Conservation (phyloP, 116 monocot species). For the Dioscorea cayenensis region DNA sequence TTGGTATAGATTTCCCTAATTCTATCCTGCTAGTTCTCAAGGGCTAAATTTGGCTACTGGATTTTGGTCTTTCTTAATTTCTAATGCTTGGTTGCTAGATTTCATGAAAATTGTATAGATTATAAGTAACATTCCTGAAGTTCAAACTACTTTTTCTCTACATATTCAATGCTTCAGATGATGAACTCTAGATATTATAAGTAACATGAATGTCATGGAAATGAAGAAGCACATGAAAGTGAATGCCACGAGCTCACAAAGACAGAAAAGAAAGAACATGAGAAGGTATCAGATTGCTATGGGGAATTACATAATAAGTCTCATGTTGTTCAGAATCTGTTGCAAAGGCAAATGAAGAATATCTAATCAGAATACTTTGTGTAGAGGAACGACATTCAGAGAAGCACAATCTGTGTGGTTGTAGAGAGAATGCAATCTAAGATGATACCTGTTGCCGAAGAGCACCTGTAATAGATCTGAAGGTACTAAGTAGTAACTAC, state of each 20-base stretch:
- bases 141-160: too few species aligned
- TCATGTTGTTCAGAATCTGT: background rate
- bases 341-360: background rate
- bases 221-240: background rate
- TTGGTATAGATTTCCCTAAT: too few species aligned
- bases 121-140: too few species aligned
- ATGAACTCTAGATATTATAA: too few species aligned
- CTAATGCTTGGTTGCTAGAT: too few species aligned
- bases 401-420: background rate
- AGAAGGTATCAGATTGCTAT: background rate
- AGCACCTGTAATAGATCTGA: background rate
- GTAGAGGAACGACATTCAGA: background rate
- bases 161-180: too few species aligned
- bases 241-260: background rate
- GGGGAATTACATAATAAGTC: background rate
- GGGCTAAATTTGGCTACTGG: too few species aligned
- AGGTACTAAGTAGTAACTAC: background rate
- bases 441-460: background rate
- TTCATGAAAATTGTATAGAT: too few species aligned
- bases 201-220: background rate
- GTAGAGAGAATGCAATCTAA: background rate
- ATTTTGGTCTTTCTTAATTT: too few species aligned
- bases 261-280: background rate
- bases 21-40: too few species aligned
- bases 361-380: background rate